These are phyloP conservation scores for Colletotrichum sp. DNA, from an alignment of 2,329 filamentous ascomycete species.

Conservation along the genomic window DNA sequence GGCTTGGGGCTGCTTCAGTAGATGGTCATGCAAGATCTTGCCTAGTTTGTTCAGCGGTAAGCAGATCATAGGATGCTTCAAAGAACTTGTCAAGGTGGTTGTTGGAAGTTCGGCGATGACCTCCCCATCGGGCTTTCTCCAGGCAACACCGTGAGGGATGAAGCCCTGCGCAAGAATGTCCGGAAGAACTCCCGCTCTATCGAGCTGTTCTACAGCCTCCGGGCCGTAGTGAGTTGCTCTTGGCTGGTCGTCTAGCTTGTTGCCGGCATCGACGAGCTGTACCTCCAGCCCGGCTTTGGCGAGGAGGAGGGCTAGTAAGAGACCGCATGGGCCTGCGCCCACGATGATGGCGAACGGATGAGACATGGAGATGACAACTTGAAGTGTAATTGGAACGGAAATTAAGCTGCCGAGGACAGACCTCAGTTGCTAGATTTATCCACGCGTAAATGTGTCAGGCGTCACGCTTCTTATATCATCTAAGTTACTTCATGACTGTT, in stretches of 20 bases:
- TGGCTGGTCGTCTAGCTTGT: not conserved
- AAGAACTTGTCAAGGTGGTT: not conserved
- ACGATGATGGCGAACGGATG: not conserved
- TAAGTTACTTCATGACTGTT: not conserved
- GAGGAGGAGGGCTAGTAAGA: not conserved
- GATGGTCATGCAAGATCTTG: rapidly evolving
- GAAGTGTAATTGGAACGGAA: rapidly evolving
- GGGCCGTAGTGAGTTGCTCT: not conserved
- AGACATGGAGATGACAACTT: not conserved
- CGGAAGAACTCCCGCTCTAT: not conserved
- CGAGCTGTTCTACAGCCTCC: not conserved
- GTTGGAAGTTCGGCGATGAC: not conserved
- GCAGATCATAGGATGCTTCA: not conserved
- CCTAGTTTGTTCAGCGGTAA: not conserved
- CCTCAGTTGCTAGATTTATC: too few species aligned
- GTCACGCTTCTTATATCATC: not conserved
- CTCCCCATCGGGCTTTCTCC: not conserved
- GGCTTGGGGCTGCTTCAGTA: not conserved
- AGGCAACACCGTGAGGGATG: not conserved
- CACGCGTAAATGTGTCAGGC: not conserved
- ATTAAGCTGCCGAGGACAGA: rapidly evolving
- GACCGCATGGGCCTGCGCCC: not conserved
- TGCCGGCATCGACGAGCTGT: not conserved
- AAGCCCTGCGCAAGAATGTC: not conserved
- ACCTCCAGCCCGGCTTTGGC: not conserved